Evolutionary conservation across 495 filamentous ascomycete genomes (phyloP).

Genomic region (Aspergillus haitiensis): DNA sequence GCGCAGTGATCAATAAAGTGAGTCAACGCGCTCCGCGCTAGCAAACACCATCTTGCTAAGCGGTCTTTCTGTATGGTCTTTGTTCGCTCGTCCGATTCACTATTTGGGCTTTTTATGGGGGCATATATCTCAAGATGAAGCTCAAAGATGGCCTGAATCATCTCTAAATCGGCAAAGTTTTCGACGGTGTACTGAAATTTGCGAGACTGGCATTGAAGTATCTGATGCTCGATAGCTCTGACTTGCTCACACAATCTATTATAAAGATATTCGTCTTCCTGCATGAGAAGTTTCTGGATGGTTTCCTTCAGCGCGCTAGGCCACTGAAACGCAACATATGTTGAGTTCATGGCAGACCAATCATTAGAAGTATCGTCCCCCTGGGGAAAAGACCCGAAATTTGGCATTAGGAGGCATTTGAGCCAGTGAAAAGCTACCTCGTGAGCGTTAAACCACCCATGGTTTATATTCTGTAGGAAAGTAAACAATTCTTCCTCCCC

Average conservation of each 20-base stretch:
- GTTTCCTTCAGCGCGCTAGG: slow-evolving; percentile 68
- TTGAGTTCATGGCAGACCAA: slow-evolving; percentile 40
- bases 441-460: slow-evolving; percentile 56
- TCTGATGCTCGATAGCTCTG: slow-evolving; percentile 31
- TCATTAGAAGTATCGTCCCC: slow-evolving; percentile 17
- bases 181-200: slow-evolving; percentile 31
- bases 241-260: slow-evolving; percentile 50
- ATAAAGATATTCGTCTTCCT: slow-evolving; percentile 68
- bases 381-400: slow-evolving; percentile 28
- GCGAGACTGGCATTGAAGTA: slow-evolving; percentile 28
- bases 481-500: slow-evolving; percentile 55
- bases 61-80: slow-evolving; percentile 64
- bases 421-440: slow-evolving; percentile 68
- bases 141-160: slow-evolving; percentile 80
- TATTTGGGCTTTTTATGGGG: slow-evolving; percentile 71
- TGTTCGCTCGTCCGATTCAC: slow-evolving; percentile 60
- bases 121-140: slow-evolving; percentile 85
- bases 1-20: slow-evolving; percentile 45
- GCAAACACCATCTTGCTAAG: slow-evolving; percentile 69
- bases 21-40: slow-evolving; percentile 64
- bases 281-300: slow-evolving; percentile 65
- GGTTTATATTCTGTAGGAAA: slow-evolving; percentile 58
- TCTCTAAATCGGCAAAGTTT: slow-evolving; percentile 41
- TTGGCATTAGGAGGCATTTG: slow-evolving; percentile 53
- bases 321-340: slow-evolving; percentile 69